Base-by-base conservation (phyloP, 768 basidiomycete genomes). In the Lactarius evosmus region DNA sequence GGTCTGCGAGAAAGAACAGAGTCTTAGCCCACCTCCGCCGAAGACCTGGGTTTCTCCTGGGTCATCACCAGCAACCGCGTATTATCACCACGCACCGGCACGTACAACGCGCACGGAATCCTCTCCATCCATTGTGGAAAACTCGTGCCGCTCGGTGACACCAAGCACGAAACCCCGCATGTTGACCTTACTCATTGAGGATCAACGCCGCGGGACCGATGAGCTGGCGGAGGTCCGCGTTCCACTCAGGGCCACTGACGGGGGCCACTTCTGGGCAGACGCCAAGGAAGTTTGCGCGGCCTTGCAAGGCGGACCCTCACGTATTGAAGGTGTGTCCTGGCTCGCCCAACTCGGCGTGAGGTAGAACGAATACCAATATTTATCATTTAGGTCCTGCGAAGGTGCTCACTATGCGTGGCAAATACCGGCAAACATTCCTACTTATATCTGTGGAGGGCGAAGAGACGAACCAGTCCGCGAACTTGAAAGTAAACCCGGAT, bases 171-270 rank as follows among this genome's bases (percentile, higher is more conserved):
- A 64, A 38, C 19, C 78, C 61, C 79, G 85, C 49, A 82, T 88
- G 75, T 75, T 91, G 9, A 91, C 88, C 12, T 67, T 91, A 44
- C 78, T 90, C 8, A 89, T 90, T 14, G 80, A 84, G 59, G 89
- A 90, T 67, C 65, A 76, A 55, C 81, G 89, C 38, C 81, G 78
- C 65, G 82, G 80, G 7, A 74, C 74, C 1, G 73, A 75, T 38
- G 88, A 89, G 71, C 77, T 90, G 22, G 84, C 84, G 1, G 89
- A 91, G 71, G 82, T 91, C 22, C 80, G 76, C 40, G 80, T 89
- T 33, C 82, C 80, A n/a, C 72, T 91, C 40, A 81, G 73, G 69
- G 69, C 71, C 6, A 77, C 79, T 3, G 74, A 76, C 5, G 78
- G 78, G 40, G 85, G 83, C 67, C 83, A 85, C 5, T 87, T 80